Base-by-base conservation (phyloP, 2,329 filamentous ascomycete genomes). In the Colletotrichum zoysiae region DNA sequence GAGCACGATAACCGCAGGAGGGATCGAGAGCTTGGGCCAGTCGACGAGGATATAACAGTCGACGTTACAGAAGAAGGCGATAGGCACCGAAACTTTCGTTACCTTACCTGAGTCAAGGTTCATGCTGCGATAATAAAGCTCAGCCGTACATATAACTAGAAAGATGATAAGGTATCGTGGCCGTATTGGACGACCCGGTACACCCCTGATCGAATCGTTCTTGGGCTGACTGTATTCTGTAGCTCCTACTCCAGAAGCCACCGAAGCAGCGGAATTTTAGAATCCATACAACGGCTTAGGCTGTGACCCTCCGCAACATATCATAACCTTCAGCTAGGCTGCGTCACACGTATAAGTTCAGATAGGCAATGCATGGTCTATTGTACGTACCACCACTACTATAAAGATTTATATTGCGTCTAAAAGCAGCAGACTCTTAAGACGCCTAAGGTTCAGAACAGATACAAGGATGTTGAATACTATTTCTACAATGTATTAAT, bases 381-480 rank as follows among this genome's bases (percentile, higher is more conserved):
- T 44, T 7, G 5, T 51, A 3, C 30, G 55, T 14, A 12, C 48
- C 2, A 67, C 53, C 0, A 51, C 66, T 0, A 62, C 58, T 14
- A 55, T 5, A 18, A 74, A 67, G 2, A 70, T 40, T 20, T 74
- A 38, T 11, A 26, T 56, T 20, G 62, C 62, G 4, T 58, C 67
- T 3, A 26, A 26, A 2, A 51, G 57, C 0, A 67, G 63, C 1
- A 74, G 44, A 4, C 71, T 68, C 30, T 56, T 53, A 1, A 69
- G 67, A 60, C 60, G 59, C 42, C 70, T 73, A 11, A 73, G 55
- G 38, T 58, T 63, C 35, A 74, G 71, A 12, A 67, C 60, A 6
- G 70, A 67, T 20, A 73, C 38, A 73, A 26, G 51, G 11, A 67
- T 77, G 53, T 74, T 75, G 0, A 69, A 72, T 35, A 67, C 69